Conservation (phyloP, 2,329 filamentous ascomycete species). For the Scortechinia acanthostroma region DNA sequence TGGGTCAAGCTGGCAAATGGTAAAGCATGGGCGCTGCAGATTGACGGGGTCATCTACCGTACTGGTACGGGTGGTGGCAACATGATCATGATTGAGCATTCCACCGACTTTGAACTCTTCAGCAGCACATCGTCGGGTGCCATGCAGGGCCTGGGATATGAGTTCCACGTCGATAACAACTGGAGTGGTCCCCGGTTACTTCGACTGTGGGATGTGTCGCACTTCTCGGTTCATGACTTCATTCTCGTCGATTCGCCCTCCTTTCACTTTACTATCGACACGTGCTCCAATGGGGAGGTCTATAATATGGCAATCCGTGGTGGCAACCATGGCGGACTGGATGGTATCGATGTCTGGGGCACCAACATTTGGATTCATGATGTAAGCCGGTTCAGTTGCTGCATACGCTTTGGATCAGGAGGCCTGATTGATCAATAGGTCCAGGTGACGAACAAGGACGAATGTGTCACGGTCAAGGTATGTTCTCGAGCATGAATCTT, state of each 20-base stretch:
- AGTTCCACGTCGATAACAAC: slow-evolving; percentile 31
- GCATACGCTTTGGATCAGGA: background rate
- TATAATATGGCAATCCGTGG: slow-evolving; percentile 48
- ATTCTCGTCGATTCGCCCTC: slow-evolving; percentile 36
- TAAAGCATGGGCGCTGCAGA: slow-evolving; percentile 36
- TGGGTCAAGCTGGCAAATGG: slow-evolving; percentile 39
- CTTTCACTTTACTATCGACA: slow-evolving; percentile 41
- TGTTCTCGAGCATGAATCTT: no score
- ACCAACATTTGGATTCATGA: slow-evolving; percentile 48
- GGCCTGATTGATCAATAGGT: slow-evolving; percentile 13
- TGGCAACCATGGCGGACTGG: slow-evolving; percentile 39
- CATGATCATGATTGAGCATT: slow-evolving; percentile 41
- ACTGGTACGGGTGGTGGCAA: slow-evolving; percentile 39
- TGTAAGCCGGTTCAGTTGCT: slow-evolving; percentile 2
- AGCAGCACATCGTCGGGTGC: slow-evolving; percentile 40
- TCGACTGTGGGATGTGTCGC: slow-evolving; percentile 29
- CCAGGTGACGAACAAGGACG: slow-evolving; percentile 51
- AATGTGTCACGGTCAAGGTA: slow-evolving; percentile 46
- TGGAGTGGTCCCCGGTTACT: slow-evolving; percentile 32
- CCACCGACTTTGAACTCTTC: slow-evolving; percentile 42
- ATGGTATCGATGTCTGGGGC: slow-evolving; percentile 44
- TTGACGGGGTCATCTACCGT: slow-evolving; percentile 43
- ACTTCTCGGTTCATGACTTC: slow-evolving; percentile 40
- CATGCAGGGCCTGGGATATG: slow-evolving; percentile 41
- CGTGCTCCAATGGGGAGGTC: slow-evolving; percentile 39